Evolutionary conservation across 2,329 filamentous ascomycete species (phyloP).

Genomic region (Lachnum nothofagi): DNA sequence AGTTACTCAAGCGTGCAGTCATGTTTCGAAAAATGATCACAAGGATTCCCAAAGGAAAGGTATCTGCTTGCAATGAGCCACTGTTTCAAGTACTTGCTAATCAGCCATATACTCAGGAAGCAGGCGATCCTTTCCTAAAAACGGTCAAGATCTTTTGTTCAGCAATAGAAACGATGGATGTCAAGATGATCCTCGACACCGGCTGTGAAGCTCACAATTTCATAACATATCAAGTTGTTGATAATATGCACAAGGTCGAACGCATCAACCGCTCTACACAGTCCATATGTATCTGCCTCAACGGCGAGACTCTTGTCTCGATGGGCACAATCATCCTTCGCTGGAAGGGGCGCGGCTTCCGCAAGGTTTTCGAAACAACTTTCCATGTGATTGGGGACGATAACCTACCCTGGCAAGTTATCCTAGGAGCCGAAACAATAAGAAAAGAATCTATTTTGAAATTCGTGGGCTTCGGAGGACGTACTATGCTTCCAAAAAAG

Average conservation of each 20-base stretch:
- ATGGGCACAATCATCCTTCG: slow-evolving; percentile 3
- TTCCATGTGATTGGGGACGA: slow-evolving; percentile 6
- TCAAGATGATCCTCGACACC: too few relatives aligned
- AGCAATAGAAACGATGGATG: too few relatives aligned
- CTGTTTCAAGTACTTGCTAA: too few relatives aligned
- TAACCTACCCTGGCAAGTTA: slow-evolving; percentile 1
- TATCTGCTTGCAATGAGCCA: too few relatives aligned
- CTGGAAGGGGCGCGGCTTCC: slow-evolving; percentile 3
- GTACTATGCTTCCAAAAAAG: background rate
- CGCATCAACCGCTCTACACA: background rate
- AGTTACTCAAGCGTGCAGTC: too few relatives aligned
- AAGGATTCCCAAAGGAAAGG: too few relatives aligned
- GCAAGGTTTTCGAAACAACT: slow-evolving; percentile 1
- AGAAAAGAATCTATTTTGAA: slow-evolving; percentile 1
- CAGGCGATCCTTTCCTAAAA: too few relatives aligned
- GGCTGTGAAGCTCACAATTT: too few relatives aligned
- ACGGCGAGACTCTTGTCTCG: background rate
- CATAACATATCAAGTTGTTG: slow-evolving; percentile 1
- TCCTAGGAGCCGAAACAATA: slow-evolving; percentile 1
- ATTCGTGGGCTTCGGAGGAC: slow-evolving; percentile 3
- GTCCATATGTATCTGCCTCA: background rate
- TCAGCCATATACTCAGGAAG: too few relatives aligned
- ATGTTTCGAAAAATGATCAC: too few relatives aligned
- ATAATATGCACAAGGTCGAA: background rate
- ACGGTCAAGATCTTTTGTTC: too few relatives aligned